Conservation (phyloP, 1,139 yeast genomes). For the Torulaspora globosa region DNA sequence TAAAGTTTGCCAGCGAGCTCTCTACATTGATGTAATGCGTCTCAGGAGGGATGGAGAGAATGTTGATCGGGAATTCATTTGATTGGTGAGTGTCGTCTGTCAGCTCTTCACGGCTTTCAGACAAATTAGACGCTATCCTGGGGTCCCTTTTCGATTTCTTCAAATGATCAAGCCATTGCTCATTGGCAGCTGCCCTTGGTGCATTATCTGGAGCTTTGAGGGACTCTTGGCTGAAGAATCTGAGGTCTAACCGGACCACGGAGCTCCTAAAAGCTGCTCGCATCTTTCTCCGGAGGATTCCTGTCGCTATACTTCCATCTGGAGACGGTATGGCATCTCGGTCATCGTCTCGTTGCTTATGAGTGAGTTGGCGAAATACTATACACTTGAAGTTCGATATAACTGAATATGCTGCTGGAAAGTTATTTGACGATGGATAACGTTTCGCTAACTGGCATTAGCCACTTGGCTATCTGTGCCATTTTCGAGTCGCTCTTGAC, state of each 20-base stretch:
- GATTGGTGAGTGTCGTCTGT: slow-evolving; percentile 1
- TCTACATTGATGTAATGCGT: slow-evolving; percentile 34
- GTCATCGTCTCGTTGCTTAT: neutral
- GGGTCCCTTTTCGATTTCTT: slow-evolving; percentile 9
- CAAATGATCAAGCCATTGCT: slow-evolving; percentile 42
- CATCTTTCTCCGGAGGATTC: neutral
- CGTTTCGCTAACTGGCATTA: neutral
- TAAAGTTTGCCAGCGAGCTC: slow-evolving; percentile 40
- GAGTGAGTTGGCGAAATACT: neutral
- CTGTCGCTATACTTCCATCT: neutral
- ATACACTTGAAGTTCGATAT: neutral
- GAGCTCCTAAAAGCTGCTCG: neutral
- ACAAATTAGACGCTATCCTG: neutral
- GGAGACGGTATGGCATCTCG: neutral
- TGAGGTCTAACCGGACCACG: neutral
- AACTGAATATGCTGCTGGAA: neutral
- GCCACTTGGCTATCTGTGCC: neutral
- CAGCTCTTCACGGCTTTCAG: neutral
- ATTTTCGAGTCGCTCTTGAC: neutral
- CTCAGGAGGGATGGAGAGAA: slow-evolving; percentile 26
- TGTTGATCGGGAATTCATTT: slow-evolving; percentile 17
- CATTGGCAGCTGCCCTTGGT: slow-evolving; percentile 46
- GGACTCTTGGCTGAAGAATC: slow-evolving; percentile 8
- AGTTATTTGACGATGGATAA: neutral
- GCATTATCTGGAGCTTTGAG: slow-evolving; percentile 43